These are phyloP conservation scores for Emydomyces testavorans DNA, from an alignment of 2,329 filamentous ascomycete species.

Conservation along the genomic window DNA sequence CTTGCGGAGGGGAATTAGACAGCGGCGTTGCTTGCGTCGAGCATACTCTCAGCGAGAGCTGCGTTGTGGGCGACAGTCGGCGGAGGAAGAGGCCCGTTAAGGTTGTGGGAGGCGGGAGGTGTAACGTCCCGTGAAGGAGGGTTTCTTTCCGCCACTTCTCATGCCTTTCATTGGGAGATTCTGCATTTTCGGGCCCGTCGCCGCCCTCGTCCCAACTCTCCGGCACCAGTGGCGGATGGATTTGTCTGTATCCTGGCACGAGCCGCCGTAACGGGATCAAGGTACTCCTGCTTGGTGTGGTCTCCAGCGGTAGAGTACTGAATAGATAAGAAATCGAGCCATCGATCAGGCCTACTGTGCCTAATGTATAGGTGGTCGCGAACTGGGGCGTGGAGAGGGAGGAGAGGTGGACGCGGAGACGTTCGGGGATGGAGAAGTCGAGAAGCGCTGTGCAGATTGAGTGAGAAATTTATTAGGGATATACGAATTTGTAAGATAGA, in stretches of 20 bases:
- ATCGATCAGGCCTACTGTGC: constrained; percentile 81
- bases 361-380: constrained; percentile 84
- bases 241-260: constrained; percentile 69
- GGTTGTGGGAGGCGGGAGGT: constrained; percentile 57
- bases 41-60: constrained; percentile 59
- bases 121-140: constrained; percentile 36
- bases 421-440: constrained; percentile 75
- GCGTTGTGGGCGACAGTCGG: constrained; percentile 62
- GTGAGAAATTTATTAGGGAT: background rate
- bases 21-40: constrained; percentile 32
- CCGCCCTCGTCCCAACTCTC: constrained; percentile 22
- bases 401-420: constrained; percentile 74
- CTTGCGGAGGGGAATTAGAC: constrained; percentile 36
- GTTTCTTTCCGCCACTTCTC: constrained; percentile 28
- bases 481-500: too few relatives aligned
- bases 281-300: constrained; percentile 56
- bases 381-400: constrained; percentile 88
- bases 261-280: constrained; percentile 65
- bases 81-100: constrained; percentile 78
- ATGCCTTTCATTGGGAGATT: background rate
- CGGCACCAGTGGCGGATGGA: constrained; percentile 41
- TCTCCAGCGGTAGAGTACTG: constrained; percentile 65
- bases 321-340: constrained; percentile 96
- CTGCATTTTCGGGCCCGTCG: background rate
- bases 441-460: constrained; percentile 53